These are phyloP conservation scores for Pelargonium australe DNA, from an alignment of 441 rosid genomes.

Conservation along the genomic window DNA sequence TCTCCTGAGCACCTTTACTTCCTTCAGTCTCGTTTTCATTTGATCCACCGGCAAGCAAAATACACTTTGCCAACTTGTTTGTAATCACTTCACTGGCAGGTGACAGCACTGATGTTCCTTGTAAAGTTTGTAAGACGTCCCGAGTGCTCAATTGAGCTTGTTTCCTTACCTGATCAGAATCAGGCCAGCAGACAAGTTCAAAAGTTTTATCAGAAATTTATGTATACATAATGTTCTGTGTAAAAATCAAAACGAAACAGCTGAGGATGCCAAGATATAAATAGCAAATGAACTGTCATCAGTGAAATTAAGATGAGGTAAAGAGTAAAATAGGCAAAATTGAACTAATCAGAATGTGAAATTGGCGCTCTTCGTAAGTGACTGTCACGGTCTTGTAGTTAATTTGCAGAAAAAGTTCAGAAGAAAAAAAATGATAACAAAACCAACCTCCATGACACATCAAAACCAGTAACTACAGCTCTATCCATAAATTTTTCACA, in stretches of 20 bases:
- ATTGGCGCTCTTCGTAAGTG: neutral
- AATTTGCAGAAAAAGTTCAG: too few relatives aligned
- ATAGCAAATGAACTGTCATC: too few relatives aligned
- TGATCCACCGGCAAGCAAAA: conserved; percentile 67
- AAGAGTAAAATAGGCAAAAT: too few relatives aligned
- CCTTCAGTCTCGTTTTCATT: conserved; percentile 39
- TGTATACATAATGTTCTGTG: neutral
- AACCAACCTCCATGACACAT: too few relatives aligned
- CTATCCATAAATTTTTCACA: too few relatives aligned
- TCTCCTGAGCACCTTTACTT: conserved; percentile 67
- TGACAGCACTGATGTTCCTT: conserved; percentile 38
- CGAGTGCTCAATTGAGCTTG: conserved; percentile 55
- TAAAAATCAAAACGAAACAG: neutral
- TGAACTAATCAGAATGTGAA: conserved; percentile 1
- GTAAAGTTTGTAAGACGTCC: conserved; percentile 52
- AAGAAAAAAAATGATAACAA: too few relatives aligned
- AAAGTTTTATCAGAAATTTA: neutral
- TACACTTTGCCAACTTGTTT: conserved; percentile 52
- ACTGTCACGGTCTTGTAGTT: too few relatives aligned
- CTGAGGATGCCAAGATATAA: too few relatives aligned
- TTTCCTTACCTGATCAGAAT: conserved; percentile 54
- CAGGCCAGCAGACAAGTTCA: conserved; percentile 5
- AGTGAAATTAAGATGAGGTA: too few relatives aligned
- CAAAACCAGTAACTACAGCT: too few relatives aligned
- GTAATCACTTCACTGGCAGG: conserved; percentile 66